A percentile compares a stretch with the other conserved stretches of the same genome.
Evolutionary conservation across 2,329 filamentous ascomycete genomes (phyloP).

Genomic region (Pseudocercospora fijiensis): DNA sequence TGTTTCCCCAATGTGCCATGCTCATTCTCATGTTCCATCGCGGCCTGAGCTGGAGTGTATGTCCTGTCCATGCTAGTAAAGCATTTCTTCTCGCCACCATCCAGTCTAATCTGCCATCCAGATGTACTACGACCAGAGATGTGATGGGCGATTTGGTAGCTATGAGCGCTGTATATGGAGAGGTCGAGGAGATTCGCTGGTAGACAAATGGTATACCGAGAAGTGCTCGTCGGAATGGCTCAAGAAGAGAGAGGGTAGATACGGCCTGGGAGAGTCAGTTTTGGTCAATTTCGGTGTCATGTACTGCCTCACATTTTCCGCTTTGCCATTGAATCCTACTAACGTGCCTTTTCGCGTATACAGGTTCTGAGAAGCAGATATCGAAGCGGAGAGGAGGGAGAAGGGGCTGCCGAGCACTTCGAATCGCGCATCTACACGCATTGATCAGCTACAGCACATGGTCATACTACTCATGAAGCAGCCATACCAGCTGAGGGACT

Average conservation of each 20-base stretch:
- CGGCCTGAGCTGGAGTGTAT: conserved; percentile 74
- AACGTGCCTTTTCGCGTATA: conserved; percentile 91
- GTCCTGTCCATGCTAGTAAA: conserved; percentile 93
- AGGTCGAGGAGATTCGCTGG: conserved; percentile 82
- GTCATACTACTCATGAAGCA: not conserved
- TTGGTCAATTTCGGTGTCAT: not conserved
- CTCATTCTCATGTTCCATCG: conserved; percentile 72
- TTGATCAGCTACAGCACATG: not conserved
- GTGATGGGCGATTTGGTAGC: conserved; percentile 83
- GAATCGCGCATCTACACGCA: conserved; percentile 76
- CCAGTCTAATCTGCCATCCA: conserved; percentile 95
- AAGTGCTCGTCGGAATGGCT: conserved; percentile 74
- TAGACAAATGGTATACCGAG: conserved; percentile 94
- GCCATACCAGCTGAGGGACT: conserved; percentile 25
- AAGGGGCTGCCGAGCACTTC: conserved; percentile 90
- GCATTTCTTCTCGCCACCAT: conserved; percentile 84
- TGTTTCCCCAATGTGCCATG: conserved; percentile 87
- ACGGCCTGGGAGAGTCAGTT: conserved; percentile 59
- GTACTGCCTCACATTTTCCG: conserved; percentile 68
- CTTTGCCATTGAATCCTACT: conserved; percentile 83
- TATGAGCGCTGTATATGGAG: conserved; percentile 82
- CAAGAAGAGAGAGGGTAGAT: conserved; percentile 83
- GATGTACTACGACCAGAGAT: conserved; percentile 80
- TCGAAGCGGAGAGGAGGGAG: conserved; percentile 87
- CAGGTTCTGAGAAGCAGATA: conserved; percentile 89